Percentiles rank a stretch among this genome's conserved stretches.
These are phyloP conservation scores for Aphanomyces euteiches DNA, from an alignment of 352 stramenopile species.

Conservation along the genomic window DNA sequence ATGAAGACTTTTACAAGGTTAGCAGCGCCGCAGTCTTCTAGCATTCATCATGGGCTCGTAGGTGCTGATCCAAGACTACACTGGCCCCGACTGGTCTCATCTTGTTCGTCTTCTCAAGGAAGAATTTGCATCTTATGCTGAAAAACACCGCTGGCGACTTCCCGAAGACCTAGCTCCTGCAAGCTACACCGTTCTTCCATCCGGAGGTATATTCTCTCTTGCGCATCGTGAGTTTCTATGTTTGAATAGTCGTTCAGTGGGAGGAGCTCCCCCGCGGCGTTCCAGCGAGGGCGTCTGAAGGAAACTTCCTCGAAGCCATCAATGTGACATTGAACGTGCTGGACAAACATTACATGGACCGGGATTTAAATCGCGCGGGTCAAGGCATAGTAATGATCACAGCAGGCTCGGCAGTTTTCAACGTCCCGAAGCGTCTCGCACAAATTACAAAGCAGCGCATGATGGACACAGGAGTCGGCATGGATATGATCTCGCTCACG, in stretches of 20 bases:
- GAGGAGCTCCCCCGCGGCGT: constrained; percentile 61
- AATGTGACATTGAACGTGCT: constrained; percentile 98
- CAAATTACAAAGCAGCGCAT: constrained; percentile 98
- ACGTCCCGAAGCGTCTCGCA: constrained; percentile 89
- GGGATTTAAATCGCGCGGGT: constrained; percentile 93
- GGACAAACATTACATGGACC: constrained; percentile 98
- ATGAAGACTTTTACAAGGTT: constrained; percentile 82
- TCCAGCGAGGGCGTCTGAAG: constrained; percentile 89
- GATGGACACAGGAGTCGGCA: constrained; percentile 99
- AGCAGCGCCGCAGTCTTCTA: not conserved
- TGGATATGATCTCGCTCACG: constrained; percentile 95
- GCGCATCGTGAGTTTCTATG: constrained; percentile 18
- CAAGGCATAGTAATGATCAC: constrained; percentile 96
- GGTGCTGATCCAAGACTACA: constrained; percentile 52
- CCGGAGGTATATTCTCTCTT: constrained; percentile 25
- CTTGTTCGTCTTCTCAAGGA: constrained; percentile 89
- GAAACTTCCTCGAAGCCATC: constrained; percentile 97
- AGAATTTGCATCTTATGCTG: constrained; percentile 92
- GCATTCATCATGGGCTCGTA: not conserved
- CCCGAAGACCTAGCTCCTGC: constrained; percentile 48
- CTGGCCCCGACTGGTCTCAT: constrained; percentile 86
- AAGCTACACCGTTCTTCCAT: constrained; percentile 51
- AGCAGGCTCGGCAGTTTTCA: constrained; percentile 94
- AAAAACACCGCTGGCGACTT: constrained; percentile 59
- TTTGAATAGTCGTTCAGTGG: constrained; percentile 38